Evolutionary conservation across 2,329 filamentous ascomycete genomes (phyloP).

Genomic region (Trichophyton benhamiae): DNA sequence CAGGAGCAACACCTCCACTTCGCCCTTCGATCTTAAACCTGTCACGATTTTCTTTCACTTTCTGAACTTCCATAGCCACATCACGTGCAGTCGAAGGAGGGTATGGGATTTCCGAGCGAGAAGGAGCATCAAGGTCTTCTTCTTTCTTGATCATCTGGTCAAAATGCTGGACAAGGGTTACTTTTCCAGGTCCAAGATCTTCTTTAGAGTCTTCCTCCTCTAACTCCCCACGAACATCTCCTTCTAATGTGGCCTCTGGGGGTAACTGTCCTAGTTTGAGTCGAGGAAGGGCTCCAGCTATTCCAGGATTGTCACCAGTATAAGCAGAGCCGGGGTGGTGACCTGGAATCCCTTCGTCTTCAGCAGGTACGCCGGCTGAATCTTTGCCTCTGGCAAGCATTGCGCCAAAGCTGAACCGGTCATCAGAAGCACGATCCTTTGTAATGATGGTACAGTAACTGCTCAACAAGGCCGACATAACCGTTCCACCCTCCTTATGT

Average conservation of each 20-base stretch:
- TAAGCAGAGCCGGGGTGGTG: conserved; percentile 54
- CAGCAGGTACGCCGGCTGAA: conserved; percentile 46
- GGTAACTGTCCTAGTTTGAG: conserved; percentile 71
- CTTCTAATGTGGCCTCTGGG: conserved; percentile 68
- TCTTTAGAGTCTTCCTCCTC: conserved; percentile 71
- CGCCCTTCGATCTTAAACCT: conserved; percentile 77
- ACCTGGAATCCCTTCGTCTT: conserved; percentile 58
- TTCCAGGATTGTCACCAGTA: conserved; percentile 44
- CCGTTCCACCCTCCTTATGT: conserved; percentile 62
- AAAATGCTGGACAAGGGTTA: conserved; percentile 73
- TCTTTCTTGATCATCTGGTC: conserved; percentile 81
- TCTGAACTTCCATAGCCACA: conserved; percentile 86
- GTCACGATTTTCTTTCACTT: conserved; percentile 84
- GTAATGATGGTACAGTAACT: conserved; percentile 48
- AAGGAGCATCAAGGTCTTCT: conserved; percentile 72
- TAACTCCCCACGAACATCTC: conserved; percentile 76
- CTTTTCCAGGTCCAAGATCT: conserved; percentile 57
- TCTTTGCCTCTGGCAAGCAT: conserved; percentile 45
- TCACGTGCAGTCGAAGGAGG: conserved; percentile 81
- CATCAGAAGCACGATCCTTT: conserved; percentile 46
- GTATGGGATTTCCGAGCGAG: conserved; percentile 65
- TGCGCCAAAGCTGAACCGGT: conserved; percentile 47
- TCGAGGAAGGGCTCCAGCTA: conserved; percentile 45
- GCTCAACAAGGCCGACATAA: conserved; percentile 62
- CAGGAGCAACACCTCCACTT: conserved; percentile 70